Percentiles rank a stretch among this genome's conserved stretches.
Evolutionary conservation across 2,329 filamentous ascomycete species (phyloP).

Genomic region (Ceratocystis variospora): DNA sequence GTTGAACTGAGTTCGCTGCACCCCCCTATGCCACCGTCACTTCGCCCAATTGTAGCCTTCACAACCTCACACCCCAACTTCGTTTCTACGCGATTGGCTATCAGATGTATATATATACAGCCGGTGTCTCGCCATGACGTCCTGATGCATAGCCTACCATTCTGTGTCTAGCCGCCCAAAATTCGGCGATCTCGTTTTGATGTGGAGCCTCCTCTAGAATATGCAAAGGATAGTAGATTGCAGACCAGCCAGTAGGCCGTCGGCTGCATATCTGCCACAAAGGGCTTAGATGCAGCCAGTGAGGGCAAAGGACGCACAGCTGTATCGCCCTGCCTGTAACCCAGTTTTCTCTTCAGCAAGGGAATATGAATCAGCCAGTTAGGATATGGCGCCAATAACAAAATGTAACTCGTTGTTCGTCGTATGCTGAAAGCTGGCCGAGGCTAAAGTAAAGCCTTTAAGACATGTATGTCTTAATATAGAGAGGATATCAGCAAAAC

Average conservation of each 20-base stretch:
- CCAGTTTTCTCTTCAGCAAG: not conserved
- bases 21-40: no score
- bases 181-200: not conserved
- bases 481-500: not conserved
- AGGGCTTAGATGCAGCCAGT: not conserved
- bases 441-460: not conserved
- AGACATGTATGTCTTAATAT: not conserved
- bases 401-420: not conserved
- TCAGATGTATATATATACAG: not conserved
- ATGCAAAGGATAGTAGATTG: not conserved
- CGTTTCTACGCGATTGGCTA: not conserved
- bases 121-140: not conserved
- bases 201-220: not conserved
- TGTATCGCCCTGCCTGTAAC: not conserved
- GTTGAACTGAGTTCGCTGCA: no score
- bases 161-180: not conserved
- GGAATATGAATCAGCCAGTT: not conserved
- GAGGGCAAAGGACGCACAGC: not conserved
- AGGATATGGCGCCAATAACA: not conserved
- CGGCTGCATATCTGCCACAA: not conserved
- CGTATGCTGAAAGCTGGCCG: not conserved
- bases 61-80: no score
- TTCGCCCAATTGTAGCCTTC: no score
- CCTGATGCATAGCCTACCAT: not conserved
- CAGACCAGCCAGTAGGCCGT: not conserved